Percentiles rank a stretch among this genome's conserved stretches.
Evolutionary conservation across 768 basidiomycete species (phyloP).

Genomic region (Auricularia cornea): DNA sequence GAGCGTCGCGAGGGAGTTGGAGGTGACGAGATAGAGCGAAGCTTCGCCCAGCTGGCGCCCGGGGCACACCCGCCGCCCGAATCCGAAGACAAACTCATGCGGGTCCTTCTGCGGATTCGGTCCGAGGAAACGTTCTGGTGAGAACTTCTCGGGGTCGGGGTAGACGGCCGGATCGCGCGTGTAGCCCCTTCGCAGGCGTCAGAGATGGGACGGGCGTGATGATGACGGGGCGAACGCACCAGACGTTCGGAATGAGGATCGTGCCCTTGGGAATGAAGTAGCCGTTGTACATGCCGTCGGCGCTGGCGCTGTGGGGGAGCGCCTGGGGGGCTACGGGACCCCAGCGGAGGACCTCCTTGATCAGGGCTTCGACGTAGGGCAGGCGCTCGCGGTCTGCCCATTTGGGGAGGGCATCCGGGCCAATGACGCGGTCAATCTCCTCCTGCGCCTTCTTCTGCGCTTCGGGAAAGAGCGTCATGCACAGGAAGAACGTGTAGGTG

Average conservation of each 20-base stretch:
- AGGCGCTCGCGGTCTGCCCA: slow-evolving; percentile 13
- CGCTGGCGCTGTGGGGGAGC: slow-evolving; percentile 37
- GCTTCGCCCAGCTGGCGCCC: neutral
- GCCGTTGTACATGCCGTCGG: slow-evolving; percentile 36
- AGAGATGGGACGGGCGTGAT: neutral
- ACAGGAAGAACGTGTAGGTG: slow-evolving; percentile 13
- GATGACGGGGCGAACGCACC: slow-evolving; percentile 21
- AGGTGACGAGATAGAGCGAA: neutral
- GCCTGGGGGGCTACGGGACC: slow-evolving; percentile 22
- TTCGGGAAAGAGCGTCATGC: slow-evolving; percentile 17
- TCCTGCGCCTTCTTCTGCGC: slow-evolving; percentile 15
- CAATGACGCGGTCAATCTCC: slow-evolving; percentile 17
- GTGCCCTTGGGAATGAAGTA: slow-evolving; percentile 44
- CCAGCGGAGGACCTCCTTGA: slow-evolving; percentile 17
- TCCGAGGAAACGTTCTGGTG: slow-evolving; percentile 24
- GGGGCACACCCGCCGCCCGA: neutral
- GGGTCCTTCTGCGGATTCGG: neutral
- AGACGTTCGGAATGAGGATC: slow-evolving; percentile 39
- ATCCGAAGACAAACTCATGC: neutral
- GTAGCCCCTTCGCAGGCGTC: neutral
- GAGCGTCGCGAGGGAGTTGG: neutral
- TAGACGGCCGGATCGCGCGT: slow-evolving; percentile 1
- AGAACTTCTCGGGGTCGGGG: slow-evolving; percentile 21
- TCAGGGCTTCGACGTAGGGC: slow-evolving; percentile 10
- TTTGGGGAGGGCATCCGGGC: slow-evolving; percentile 13